Base-by-base conservation (phyloP, 2,329 filamentous ascomycete species). In the Stachybotrys chartarum region DNA sequence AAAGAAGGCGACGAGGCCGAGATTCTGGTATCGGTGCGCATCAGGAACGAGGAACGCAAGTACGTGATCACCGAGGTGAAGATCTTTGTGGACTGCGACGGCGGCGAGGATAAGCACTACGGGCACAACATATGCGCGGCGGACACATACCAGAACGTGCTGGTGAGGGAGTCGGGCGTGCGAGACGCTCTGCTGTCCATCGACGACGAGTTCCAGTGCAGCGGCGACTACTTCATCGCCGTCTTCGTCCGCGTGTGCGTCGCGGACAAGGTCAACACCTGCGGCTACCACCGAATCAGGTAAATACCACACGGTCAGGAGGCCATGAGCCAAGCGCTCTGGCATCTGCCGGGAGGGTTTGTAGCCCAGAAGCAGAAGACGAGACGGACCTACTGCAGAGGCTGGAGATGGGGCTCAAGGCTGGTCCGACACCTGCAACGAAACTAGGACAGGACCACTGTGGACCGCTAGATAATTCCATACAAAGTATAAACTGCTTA, bases 201-300 rank as follows among this genome's bases (percentile, higher is more conserved):
- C 51, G 39, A 56, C 10, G 61, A 65, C 55, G 55, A 60, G 42
- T 62, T 60, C 59, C 42, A 59, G 57, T 65, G 63, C 58, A 16
- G 47, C 6, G 58, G 57, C 45, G 57, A 62, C 30, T 65, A 64
- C 60, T 61, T 52, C 50, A 52, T 65, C 52, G 63, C 55, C 57
- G 60, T 66, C 35, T 58, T 53, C 47, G 62, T 65, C 52, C 59
- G 64, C 48, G 54, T 64, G 44, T 65, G 64, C 55, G 54, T 60
- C 18, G 35, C 35, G 35, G 57, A 55, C 42, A 31, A 51, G 49
- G 55, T 56, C 11, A 48, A 58, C 17, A 46, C 42, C 32, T 53
- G 51, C 51, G 30, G 46, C 10, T 30, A 51, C 35, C 35, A 42
- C 35, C 35, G 35, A 42, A 42, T 42, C 35, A 42, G 5, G 14